Base-by-base conservation (phyloP, 108 stramenopile genomes). In the Aurantiochytrium sp. region DNA sequence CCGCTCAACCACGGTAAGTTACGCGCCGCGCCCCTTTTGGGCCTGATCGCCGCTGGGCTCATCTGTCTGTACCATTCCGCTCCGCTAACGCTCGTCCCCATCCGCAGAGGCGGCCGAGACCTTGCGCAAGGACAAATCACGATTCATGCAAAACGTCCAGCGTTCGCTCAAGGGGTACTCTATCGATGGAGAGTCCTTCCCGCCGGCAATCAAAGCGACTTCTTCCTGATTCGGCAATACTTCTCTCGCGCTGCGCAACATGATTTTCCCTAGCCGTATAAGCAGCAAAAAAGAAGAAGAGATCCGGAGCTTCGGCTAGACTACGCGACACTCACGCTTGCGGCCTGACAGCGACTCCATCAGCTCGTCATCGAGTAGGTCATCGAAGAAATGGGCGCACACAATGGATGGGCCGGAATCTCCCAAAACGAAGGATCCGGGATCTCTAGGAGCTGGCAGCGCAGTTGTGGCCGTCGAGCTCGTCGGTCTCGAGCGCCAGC, bases 81-180 rank as follows among this genome's bases (percentile, higher is more conserved):
- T 19, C 53, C 12, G 21, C 12, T 54, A 54, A 54, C 21, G 53
- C 53, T n/a, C n/a, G n/a, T n/a, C n/a, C n/a, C n/a, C n/a, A n/a
- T n/a, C n/a, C n/a, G n/a, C 41, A 69, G 97, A 98, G 91, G 99
- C 97, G 31, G 98, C 98, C 37, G 96, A 98, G 73, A 88, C 97
- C 45, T 97, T 98, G 87, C 94, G 98, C n/a, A 96, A 94, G 90
- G 96, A 99, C 93, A 89, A 91, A 31, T 87, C 89, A 21, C 91
- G 94, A 53, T 97, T 97, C 92, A 95, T 96, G 90, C 89, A 94
- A 55, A 91, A 96, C 65, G 97, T 97, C 21, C 91, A 88, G 87
- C 91, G 95, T 73, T 96, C 96, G 50, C 92, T 97, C 68, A 90
- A 94, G 39, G 87, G 87, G 22, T 31, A 55, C 19, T 19, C 59